These are phyloP conservation scores for Leonotis leonurus DNA, from an alignment of 257 asterid species.

Conservation along the genomic window DNA sequence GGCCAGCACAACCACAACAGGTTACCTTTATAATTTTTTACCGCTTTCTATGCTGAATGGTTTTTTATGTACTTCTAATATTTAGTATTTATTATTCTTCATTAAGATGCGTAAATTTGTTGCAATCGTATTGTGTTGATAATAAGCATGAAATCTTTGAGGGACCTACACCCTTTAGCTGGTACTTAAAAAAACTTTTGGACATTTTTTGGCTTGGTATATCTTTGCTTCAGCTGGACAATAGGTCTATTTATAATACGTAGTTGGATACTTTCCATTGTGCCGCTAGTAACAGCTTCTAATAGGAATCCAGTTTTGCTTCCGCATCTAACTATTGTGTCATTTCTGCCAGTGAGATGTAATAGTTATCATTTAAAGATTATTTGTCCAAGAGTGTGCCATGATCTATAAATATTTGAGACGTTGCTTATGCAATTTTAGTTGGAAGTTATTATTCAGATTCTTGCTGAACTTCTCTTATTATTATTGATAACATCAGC, in stretches of 20 bases:
- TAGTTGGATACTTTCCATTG: background rate
- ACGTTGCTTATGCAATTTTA: background rate
- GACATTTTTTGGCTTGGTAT: background rate
- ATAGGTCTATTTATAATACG: background rate
- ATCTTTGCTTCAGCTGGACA: background rate
- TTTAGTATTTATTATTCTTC: background rate
- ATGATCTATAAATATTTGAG: too few species aligned
- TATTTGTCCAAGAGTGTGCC: background rate
- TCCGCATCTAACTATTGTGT: background rate
- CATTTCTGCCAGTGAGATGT: background rate
- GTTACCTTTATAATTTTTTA: slow-evolving; percentile 28
- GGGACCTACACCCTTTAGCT: too few species aligned
- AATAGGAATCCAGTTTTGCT: background rate
- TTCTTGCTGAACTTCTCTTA: background rate
- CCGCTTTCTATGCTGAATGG: background rate
- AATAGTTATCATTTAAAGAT: background rate
- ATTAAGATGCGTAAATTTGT: background rate
- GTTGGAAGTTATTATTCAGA: slow-evolving; percentile 2
- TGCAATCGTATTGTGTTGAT: slow-evolving; percentile 1
- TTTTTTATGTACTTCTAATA: background rate
- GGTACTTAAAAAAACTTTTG: too few species aligned
- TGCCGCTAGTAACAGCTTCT: background rate
- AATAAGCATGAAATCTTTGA: background rate
- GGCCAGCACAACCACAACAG: slow-evolving; percentile 80
- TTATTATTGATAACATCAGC: background rate